Evolutionary conservation across 2,329 filamentous ascomycete species (phyloP).

Genomic region (Aspergillus uvarum): DNA sequence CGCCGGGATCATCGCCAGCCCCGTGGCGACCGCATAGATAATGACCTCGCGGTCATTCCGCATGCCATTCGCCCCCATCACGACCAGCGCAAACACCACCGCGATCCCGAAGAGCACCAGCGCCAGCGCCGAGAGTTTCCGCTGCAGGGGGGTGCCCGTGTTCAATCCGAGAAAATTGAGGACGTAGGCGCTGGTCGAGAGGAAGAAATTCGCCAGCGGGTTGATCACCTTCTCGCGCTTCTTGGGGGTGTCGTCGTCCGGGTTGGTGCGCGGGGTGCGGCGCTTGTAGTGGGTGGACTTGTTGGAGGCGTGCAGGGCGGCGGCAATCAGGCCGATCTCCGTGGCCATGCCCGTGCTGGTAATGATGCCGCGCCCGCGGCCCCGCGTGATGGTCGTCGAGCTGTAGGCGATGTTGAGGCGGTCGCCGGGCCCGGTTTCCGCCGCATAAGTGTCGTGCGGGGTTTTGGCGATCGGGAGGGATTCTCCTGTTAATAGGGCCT

Average conservation of each 20-base stretch:
- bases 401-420: slow-evolving; percentile 63
- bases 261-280: slow-evolving; percentile 51
- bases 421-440: slow-evolving; percentile 59
- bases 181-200: slow-evolving; percentile 51
- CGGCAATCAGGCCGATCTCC: slow-evolving; percentile 65
- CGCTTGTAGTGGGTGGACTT: slow-evolving; percentile 49
- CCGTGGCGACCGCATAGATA: slow-evolving; percentile 63
- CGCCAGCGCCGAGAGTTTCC: slow-evolving; percentile 67
- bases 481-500: slow-evolving; percentile 63
- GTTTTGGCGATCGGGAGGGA: slow-evolving; percentile 61
- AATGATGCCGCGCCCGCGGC: slow-evolving; percentile 59
- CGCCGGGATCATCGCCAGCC: slow-evolving; percentile 62
- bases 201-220: background rate
- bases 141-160: slow-evolving; percentile 68
- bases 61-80: slow-evolving; percentile 64
- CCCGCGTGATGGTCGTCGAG: slow-evolving; percentile 62
- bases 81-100: slow-evolving; percentile 67
- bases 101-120: slow-evolving; percentile 66
- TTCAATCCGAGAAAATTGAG: slow-evolving; percentile 67
- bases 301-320: slow-evolving; percentile 58
- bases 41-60: slow-evolving; percentile 59
- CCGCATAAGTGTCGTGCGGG: slow-evolving; percentile 44
- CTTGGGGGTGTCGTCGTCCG: slow-evolving; percentile 48
- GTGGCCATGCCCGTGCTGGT: slow-evolving; percentile 63
- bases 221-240: slow-evolving; percentile 53